These are phyloP conservation scores for Mucor saturninus DNA, from an alignment of 371 early-diverging fungal species.

Conservation along the genomic window DNA sequence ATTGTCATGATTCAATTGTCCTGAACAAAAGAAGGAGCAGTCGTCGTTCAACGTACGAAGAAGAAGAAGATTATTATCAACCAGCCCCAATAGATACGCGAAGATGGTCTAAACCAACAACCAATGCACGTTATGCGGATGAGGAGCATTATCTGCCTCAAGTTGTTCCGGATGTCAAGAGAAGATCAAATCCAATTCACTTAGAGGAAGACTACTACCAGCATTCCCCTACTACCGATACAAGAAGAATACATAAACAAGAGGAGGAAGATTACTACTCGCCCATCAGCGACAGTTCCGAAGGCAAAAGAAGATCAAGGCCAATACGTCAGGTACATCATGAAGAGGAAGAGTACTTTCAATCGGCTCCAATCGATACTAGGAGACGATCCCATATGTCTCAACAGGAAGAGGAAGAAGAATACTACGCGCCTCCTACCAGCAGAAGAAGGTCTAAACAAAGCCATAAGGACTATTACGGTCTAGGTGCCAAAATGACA, in stretches of 20 bases:
- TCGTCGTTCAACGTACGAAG: not conserved
- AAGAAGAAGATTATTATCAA: not conserved
- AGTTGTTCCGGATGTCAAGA: too few relatives aligned
- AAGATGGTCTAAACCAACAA: not conserved
- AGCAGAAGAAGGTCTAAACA: not conserved
- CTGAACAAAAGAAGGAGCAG: not conserved
- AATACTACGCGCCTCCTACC: too few relatives aligned
- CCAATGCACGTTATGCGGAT: not conserved
- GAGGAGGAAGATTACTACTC: too few relatives aligned
- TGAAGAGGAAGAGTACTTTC: too few relatives aligned
- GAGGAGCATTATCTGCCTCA: not conserved
- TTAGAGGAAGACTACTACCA: too few relatives aligned
- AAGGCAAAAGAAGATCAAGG: not conserved
- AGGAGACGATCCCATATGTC: too few relatives aligned
- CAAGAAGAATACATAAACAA: too few relatives aligned
- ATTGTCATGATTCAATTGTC: constrained; percentile 1
- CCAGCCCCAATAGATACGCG: too few relatives aligned
- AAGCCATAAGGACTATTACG: constrained; percentile 12
- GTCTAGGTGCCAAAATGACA: constrained; percentile 1
- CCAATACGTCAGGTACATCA: not conserved
- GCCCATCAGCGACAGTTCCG: not conserved
- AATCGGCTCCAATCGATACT: too few relatives aligned
- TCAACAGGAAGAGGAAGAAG: too few relatives aligned
- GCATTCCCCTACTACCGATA: too few relatives aligned
- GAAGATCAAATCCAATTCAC: too few relatives aligned